Evolutionary conservation across 192 early-diverging fungal species (phyloP).

Genomic region (Glomus cerebriforme): DNA sequence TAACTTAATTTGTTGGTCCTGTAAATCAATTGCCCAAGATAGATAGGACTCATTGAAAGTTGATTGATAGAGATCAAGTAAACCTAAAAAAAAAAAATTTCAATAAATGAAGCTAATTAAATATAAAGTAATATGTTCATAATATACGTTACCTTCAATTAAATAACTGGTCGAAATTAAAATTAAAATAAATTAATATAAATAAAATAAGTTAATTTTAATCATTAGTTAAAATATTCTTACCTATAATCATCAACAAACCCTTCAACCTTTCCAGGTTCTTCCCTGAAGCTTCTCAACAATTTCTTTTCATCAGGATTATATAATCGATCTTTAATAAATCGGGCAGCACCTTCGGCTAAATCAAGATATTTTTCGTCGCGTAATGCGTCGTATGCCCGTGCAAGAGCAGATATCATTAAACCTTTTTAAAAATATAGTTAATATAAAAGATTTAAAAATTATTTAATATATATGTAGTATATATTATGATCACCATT

Average conservation of each 20-base stretch:
- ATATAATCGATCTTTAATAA: constrained; percentile 52
- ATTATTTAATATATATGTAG: neutral
- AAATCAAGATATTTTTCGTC: constrained; percentile 39
- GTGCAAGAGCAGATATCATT: constrained; percentile 54
- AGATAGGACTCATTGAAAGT: constrained; percentile 51
- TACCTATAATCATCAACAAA: constrained; percentile 64
- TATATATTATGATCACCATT: constrained; percentile 44
- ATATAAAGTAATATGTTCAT: neutral
- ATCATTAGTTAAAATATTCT: neutral
- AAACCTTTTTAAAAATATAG: too few species aligned
- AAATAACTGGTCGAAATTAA: neutral
- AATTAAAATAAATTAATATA: neutral
- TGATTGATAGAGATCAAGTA: constrained; percentile 62
- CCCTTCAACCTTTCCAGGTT: constrained; percentile 49
- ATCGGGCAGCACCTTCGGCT: constrained; percentile 50
- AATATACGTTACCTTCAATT: constrained; percentile 16
- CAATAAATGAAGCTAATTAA: neutral
- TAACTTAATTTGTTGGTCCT: constrained; percentile 52
- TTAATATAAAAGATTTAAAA: neutral
- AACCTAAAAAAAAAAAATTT: constrained; percentile 44
- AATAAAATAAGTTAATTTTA: neutral
- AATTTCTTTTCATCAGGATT: constrained; percentile 38
- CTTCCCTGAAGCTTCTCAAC: constrained; percentile 51
- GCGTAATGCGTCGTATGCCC: constrained; percentile 41
- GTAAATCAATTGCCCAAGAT: constrained; percentile 63